Base-by-base conservation (phyloP, 345 rosid genomes). In the Syzygium oleosum region DNA sequence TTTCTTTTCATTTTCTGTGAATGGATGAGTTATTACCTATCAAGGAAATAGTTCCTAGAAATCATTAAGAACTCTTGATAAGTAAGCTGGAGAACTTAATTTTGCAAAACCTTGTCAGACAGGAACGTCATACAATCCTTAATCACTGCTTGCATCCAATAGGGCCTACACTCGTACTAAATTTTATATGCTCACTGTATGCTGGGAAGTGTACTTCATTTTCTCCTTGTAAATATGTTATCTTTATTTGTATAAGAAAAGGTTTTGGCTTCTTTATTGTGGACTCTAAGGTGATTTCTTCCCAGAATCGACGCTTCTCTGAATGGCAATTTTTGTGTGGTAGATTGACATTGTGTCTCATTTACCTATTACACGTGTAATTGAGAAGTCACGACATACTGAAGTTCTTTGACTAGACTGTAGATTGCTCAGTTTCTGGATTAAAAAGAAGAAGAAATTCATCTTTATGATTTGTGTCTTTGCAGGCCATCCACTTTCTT, bases 401-500 rank as follows among this genome's bases (percentile, higher is more conserved):
- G 83, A 10, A 73, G 23, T 73, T 73, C 49, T 27, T 38, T 21
- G 12, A 11, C 49, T 73, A 43, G 27, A 73, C 49, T 38, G 49
- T 73, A 38, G 83, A 73, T 73, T 84, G 41, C 79, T 80, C 49
- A 85, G 86, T 84, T 86, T 17, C 87, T 58, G 87, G 65, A 87
- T 88, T 90, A 86, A 90, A 83, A 29, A 84, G 38, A 73, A 9
- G 49, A 43, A 73, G 49, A 73, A 38, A 19, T 73, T 73, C 49
- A 19, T 73, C 25, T 90, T 7, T 77, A 51, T 27, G 84, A 83
- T 78, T 61, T 52, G 86, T 46, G 90, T 88, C 85, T 89, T 90
- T 91, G 91, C 97, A 98, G 99, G 98, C 93, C 80, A 93, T 96
- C 89, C 98, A 96, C 90, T 98, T 98, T 92, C 93, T 98, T 84